phyloP scores from a whole-genome alignment of 1,284 basidiomycete species.

The Afroboletus lepidellus region DNA sequence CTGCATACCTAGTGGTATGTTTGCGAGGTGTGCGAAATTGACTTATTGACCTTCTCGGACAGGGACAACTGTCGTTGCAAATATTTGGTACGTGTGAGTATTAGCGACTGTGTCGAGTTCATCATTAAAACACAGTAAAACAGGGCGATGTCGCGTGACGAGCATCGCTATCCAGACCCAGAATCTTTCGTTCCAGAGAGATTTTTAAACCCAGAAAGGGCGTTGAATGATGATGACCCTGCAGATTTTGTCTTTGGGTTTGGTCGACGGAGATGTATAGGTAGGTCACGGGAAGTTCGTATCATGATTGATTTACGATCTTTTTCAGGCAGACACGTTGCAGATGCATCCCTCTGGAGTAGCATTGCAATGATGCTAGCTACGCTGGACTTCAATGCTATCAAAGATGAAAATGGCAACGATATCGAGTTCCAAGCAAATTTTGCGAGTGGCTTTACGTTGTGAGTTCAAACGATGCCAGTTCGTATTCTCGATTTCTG shows the following conservation, averaged over 20 bases:
- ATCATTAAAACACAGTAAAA: not conserved
- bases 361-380: not conserved
- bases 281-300: not conserved
- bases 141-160: conserved; percentile 23
- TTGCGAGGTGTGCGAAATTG: too few species aligned
- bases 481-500: not conserved
- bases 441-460: not conserved
- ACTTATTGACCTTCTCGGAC: not conserved
- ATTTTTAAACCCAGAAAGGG: not conserved
- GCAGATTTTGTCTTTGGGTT: not conserved
- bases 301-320: not conserved
- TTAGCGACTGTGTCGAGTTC: not conserved
- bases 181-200: not conserved
- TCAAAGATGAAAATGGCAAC: not conserved
- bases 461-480: not conserved
- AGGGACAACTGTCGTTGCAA: conserved; percentile 14
- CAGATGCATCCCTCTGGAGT: not conserved
- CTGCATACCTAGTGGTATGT: not conserved
- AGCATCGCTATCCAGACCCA: not conserved
- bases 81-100: conserved; percentile 5
- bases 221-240: not conserved
- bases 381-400: not conserved
- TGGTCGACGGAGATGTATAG: conserved; percentile 5
- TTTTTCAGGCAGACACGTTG: not conserved
- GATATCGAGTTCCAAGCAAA: not conserved